These are phyloP conservation scores for Thelephora aurantiotincta DNA, from an alignment of 768 basidiomycete species.

Conservation along the genomic window DNA sequence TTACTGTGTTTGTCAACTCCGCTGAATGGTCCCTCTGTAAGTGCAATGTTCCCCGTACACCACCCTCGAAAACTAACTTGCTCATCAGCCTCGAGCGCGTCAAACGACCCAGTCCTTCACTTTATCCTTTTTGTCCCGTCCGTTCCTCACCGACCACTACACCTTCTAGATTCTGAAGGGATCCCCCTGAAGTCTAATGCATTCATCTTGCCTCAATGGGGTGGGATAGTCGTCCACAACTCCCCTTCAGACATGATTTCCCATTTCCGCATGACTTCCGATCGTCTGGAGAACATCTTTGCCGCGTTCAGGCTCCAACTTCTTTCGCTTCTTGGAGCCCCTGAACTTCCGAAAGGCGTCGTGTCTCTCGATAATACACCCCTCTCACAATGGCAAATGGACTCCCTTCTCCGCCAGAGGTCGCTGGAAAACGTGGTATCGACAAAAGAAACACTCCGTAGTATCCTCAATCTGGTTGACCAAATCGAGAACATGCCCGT, in stretches of 20 bases:
- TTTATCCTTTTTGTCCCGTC: slow-evolving; percentile 86
- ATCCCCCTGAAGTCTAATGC: slow-evolving; percentile 35
- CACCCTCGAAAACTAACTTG: slow-evolving; percentile 3
- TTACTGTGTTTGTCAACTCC: slow-evolving; percentile 90
- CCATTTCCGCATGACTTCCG: slow-evolving; percentile 24
- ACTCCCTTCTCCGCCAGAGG: slow-evolving; percentile 60
- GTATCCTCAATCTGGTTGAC: slow-evolving; percentile 72
- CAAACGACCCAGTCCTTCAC: slow-evolving; percentile 88
- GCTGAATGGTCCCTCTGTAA: slow-evolving; percentile 91
- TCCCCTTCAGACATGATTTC: slow-evolving; percentile 21
- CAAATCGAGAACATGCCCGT: slow-evolving; percentile 92
- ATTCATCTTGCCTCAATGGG: slow-evolving; percentile 91
- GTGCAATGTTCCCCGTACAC: slow-evolving; percentile 6
- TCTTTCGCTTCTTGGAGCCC: slow-evolving; percentile 67
- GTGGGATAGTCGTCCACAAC: slow-evolving; percentile 74
- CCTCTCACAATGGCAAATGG: slow-evolving; percentile 68
- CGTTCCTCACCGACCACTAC: slow-evolving; percentile 47
- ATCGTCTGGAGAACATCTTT: slow-evolving; percentile 40
- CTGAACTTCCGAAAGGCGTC: slow-evolving; percentile 40
- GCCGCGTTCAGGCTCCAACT: slow-evolving; percentile 58
- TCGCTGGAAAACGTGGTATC: slow-evolving; percentile 52
- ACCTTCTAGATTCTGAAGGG: slow-evolving; percentile 46
- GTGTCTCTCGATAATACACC: slow-evolving; percentile 10
- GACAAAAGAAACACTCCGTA: slow-evolving; percentile 61
- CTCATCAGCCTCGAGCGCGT: slow-evolving; percentile 69